Evolutionary conservation across 768 basidiomycete genomes (phyloP).

Genomic region (Candolleomyces aberdarensis): DNA sequence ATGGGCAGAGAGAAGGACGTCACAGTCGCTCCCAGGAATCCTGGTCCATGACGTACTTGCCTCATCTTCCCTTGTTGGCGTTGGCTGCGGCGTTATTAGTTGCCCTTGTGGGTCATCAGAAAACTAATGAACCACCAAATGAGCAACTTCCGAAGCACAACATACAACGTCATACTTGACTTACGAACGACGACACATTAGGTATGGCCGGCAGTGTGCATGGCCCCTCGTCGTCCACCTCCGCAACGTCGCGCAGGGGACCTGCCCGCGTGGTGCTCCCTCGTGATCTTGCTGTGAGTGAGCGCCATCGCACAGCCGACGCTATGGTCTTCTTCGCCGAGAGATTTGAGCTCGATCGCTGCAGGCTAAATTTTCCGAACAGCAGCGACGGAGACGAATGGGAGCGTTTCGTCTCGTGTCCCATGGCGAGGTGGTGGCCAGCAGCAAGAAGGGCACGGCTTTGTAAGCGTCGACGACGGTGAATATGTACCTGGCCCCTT

Average conservation of each 20-base stretch:
- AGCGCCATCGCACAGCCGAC: background rate
- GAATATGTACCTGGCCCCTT: background rate
- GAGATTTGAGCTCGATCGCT: no score
- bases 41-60: constrained; percentile 1
- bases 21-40: background rate
- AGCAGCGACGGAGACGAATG: background rate
- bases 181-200: no score
- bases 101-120: no score
- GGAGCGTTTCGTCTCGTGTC: background rate
- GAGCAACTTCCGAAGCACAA: no score
- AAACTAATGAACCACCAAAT: no score
- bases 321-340: background rate
- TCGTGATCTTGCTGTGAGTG: background rate
- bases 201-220: no score
- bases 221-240: no score
- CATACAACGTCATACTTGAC: no score
- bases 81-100: no score
- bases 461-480: background rate
- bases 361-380: background rate
- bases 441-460: background rate
- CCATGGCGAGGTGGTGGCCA: background rate
- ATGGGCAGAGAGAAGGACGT: background rate
- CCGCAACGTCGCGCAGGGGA: no score
- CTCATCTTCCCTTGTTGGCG: background rate
- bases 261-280: no score